A percentile compares a stretch with the other conserved stretches of the same genome.
Evolutionary conservation across 139 green algal genomes (phyloP).

Genomic region (Edaphochlamys debaryana): DNA sequence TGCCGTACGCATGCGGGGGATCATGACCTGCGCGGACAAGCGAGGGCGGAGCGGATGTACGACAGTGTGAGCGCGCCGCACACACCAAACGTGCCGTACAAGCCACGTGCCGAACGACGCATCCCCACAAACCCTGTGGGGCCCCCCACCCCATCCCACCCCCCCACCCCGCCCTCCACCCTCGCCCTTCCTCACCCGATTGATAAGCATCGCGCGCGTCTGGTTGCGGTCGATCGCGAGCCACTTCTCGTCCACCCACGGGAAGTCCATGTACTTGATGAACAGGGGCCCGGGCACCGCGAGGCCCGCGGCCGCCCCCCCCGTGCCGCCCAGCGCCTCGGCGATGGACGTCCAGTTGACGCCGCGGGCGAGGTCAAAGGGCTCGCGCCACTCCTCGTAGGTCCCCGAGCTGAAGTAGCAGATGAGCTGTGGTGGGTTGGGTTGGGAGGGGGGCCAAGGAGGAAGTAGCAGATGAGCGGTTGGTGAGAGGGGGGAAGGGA

Average conservation of each 20-base stretch:
- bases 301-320: neutral
- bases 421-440: conserved; percentile 4
- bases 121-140: too few relatives aligned
- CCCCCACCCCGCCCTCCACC: too few relatives aligned
- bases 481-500: too few relatives aligned
- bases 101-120: too few relatives aligned
- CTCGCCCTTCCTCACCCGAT: neutral
- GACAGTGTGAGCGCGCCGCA: too few relatives aligned
- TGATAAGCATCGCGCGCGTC: neutral
- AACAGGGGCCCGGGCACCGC: conserved; percentile 13
- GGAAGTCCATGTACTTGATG: conserved; percentile 2
- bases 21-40: neutral
- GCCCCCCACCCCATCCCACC: too few relatives aligned
- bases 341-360: neutral
- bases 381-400: neutral
- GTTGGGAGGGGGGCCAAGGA: too few relatives aligned
- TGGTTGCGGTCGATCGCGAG: conserved; percentile 1
- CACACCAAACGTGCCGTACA: too few relatives aligned
- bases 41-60: too few relatives aligned
- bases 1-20: neutral
- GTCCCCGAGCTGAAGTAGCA: conserved; percentile 41
- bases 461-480: too few relatives aligned
- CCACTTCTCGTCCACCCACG: too few relatives aligned
- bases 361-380: neutral
- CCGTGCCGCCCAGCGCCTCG: too few relatives aligned